Percentiles rank a stretch among this genome's conserved stretches.
These are phyloP conservation scores for Epicoccum nigrum DNA, from an alignment of 2,329 filamentous ascomycete genomes.

Conservation along the genomic window DNA sequence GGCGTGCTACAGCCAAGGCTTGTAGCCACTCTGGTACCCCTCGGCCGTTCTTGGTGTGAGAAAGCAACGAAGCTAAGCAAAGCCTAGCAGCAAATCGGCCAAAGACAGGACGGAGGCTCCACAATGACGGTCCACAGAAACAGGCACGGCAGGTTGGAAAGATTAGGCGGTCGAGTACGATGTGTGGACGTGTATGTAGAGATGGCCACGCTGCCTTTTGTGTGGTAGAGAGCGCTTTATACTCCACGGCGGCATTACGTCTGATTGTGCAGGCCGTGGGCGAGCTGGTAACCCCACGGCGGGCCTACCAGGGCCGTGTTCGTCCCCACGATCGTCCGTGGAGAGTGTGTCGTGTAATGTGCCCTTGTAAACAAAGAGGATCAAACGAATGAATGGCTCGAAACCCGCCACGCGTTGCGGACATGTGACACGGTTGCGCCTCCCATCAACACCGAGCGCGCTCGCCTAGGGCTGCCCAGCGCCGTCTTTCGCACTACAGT, in stretches of 20 bases:
- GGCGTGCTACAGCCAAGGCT: constrained; percentile 27
- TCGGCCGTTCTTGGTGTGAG: constrained; percentile 15
- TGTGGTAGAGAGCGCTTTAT: constrained; percentile 17
- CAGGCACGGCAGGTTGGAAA: constrained; percentile 3
- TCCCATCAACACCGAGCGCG: constrained; percentile 8
- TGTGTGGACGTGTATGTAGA: constrained; percentile 14
- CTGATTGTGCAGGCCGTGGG: constrained; percentile 7
- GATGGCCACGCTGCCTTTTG: constrained; percentile 9
- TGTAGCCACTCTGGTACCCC: constrained; percentile 12
- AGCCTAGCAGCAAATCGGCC: constrained; percentile 14
- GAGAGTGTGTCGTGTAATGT: constrained; percentile 7
- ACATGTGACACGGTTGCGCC: constrained; percentile 18
- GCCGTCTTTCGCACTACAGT: neutral
- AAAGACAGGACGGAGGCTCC: constrained; percentile 10
- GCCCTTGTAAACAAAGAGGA: constrained; percentile 5
- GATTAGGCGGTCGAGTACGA: constrained; percentile 14
- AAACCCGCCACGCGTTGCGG: constrained; percentile 12
- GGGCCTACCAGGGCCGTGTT: neutral
- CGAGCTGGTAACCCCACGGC: constrained; percentile 14
- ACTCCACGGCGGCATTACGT: neutral
- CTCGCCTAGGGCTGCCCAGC: constrained; percentile 11
- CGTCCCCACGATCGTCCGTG: constrained; percentile 10
- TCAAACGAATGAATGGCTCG: constrained; percentile 15
- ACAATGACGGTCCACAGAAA: constrained; percentile 10
- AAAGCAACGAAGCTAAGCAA: constrained; percentile 18